phyloP scores from a whole-genome alignment of 75 land plant genomes.

The Picea sitchensis region DNA sequence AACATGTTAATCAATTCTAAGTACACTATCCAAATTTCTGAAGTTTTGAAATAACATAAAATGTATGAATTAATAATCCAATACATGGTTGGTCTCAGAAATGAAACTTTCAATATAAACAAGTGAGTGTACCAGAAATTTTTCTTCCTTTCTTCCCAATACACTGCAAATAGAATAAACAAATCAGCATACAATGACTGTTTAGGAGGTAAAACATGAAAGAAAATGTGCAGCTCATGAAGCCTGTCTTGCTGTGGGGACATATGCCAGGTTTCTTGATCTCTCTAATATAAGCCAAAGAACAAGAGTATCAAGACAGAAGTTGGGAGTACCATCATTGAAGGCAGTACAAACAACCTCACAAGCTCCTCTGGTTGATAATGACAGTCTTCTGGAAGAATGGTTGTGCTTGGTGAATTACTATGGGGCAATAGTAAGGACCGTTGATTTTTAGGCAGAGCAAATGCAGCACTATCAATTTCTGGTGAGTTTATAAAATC shows the following conservation, averaged over 20 bases:
- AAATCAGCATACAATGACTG: neutral
- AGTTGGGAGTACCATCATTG: conserved; percentile 52
- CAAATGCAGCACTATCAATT: conserved; percentile 51
- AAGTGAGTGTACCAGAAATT: conserved; percentile 33
- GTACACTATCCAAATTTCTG: neutral
- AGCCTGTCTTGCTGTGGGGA: neutral
- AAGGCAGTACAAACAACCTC: conserved; percentile 72
- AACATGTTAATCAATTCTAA: neutral
- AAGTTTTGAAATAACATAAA: neutral
- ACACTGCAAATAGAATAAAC: conserved; percentile 48
- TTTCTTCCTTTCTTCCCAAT: conserved; percentile 50
- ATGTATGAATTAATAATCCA: neutral
- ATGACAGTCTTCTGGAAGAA: conserved; percentile 93
- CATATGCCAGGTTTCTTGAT: neutral
- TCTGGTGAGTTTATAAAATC: conserved; percentile 49
- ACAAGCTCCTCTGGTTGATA: conserved; percentile 90
- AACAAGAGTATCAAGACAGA: neutral
- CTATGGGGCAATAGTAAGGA: conserved; percentile 53
- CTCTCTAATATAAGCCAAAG: neutral
- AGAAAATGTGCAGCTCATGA: neutral
- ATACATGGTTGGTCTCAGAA: neutral
- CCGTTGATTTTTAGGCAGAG: conserved; percentile 55
- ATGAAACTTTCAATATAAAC: neutral
- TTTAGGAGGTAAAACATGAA: neutral
- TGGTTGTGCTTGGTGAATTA: conserved; percentile 40